Evolutionary conservation across 345 rosid genomes (phyloP), one percentile per base, ranked within the genome.

Genomic region (Cardiospermum halicacabum): DNA sequence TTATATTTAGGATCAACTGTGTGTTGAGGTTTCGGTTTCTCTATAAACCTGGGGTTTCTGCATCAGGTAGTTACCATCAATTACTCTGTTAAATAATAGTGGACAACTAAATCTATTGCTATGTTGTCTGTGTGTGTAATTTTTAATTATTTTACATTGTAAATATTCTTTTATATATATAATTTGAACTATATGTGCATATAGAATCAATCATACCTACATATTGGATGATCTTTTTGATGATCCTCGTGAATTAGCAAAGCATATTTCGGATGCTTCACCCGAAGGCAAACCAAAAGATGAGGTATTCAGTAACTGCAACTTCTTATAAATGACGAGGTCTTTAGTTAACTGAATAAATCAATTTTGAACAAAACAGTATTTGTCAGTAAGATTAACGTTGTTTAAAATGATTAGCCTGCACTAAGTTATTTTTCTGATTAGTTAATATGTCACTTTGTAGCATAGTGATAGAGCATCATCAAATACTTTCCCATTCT

Each of bases 201-300:
- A 67, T 84, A 89, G 96, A 81, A 91, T 94, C 72, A 87, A 89
- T 61, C 96, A 89, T 76, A 77, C 89, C 0, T 79, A 89, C 68
- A 77, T 89, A 47, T 77, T 91, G 47, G 96, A 94, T 21, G 97
- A 94, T 81, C 96, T 96, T 49, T 94, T 89, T 72, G 96, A 87
- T 28, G 99, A 94, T 75, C 96, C 93, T 72, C 25, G 84, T 39
- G 91, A 83, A 68, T 74, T 94, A 42, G 69, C 84, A 60, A 92
- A 78, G 47, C 70, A 89, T 81, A 87, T 94, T 71, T 92, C 96
- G 40, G 89, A 77, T 59, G 79, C 96, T 69, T 94, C 99, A 16
- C 97, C 99, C 0, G 95, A 87, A 74, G 97, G 97, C 67, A 94
- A 85, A 63, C 96, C 99, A 0, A 91, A 82, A 79, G 96, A 94